Evolutionary conservation across 208 protist genomes (phyloP), one percentile per base, ranked within the genome.

Genomic region (Trypanosoma rangeli): DNA sequence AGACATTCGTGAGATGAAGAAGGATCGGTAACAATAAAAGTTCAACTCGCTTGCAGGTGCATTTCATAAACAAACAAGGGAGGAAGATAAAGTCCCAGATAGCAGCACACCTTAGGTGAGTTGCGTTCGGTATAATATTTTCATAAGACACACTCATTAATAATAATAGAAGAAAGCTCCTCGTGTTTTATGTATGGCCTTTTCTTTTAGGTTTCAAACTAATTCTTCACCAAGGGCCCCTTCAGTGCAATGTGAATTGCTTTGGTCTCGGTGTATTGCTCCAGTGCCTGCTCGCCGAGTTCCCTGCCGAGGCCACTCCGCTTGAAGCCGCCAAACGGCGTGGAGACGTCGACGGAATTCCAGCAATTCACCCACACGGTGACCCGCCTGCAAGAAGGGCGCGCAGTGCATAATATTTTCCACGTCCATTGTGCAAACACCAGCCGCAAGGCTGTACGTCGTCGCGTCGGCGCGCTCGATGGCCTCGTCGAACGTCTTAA

Each of bases 331-430:
- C 93, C 93, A 60, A 94, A 97, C 53, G 89, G 89, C 70, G 74
- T 63, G 5, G 82, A 60, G 35, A 54, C 44, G 76, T 90, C 81
- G 74, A 94, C 93, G 57, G 69, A 76, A 76, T 96, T 94, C 86
- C 84, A 97, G 42, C 76, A 82, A 78, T 97, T 97, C 29, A 95
- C 78, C 93, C 93, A 97, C 61, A 94, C 84, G 28, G 85, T 94
- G 58, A n/a, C 93, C 90, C 44, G 87, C 89, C 49, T 94, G 73
- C 3, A 96, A 71, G 64, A 74, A 74, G 5, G 77, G 78, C 29
- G 75, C 56, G 49, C 76, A 83, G 58, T 74, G 80, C 53, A 92
- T 46, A n/a, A 85, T 85, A 15, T 84, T 89, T 74, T 91, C 79
- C 48, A 94, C 67, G 71, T 86, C 80, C 58, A 62, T 64, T 33